phyloP scores from a whole-genome alignment of 768 basidiomycete species.

The Leccinum uliginosum region DNA sequence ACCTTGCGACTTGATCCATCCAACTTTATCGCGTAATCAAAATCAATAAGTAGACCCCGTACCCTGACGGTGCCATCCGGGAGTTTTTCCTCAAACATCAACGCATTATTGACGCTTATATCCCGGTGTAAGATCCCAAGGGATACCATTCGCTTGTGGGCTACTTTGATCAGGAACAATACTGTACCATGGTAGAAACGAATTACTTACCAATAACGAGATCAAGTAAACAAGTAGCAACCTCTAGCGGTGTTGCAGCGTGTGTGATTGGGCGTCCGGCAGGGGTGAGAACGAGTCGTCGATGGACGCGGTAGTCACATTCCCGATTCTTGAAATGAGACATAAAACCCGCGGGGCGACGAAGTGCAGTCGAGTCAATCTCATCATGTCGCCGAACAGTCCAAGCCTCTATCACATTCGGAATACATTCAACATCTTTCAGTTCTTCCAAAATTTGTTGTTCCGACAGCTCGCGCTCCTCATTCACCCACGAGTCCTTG shows the following conservation, averaged over 20 bases:
- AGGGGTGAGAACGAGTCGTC: neutral
- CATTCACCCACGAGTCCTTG: neutral
- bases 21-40: neutral
- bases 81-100: neutral
- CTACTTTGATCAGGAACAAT: neutral
- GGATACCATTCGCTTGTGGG: neutral
- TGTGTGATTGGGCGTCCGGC: neutral
- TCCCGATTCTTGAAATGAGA: neutral
- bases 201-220: neutral
- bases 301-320: neutral
- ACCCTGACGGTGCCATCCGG: neutral
- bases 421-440: neutral
- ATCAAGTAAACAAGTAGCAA: neutral
- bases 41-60: neutral
- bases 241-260: neutral
- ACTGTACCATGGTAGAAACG: neutral
- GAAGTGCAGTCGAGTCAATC: neutral
- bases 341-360: neutral
- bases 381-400: neutral
- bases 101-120: too few species aligned
- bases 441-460: neutral
- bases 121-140: neutral
- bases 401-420: neutral
- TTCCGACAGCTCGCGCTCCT: neutral
- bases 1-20: neutral